Conservation (phyloP, 768 basidiomycete species). For the Leucosporidium creatinivorum region DNA sequence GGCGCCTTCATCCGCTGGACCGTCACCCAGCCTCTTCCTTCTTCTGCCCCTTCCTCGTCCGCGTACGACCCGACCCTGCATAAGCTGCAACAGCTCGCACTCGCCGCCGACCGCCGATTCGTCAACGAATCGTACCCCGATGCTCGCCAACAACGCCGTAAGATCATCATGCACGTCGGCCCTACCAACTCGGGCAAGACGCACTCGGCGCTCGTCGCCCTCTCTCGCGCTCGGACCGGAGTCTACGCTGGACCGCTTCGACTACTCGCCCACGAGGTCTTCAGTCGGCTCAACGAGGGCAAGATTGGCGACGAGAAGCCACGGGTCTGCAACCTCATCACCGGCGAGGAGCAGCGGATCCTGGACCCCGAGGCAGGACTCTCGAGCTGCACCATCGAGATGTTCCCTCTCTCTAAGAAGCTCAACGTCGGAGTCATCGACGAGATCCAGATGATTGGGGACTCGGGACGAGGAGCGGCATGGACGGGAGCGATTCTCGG, state of each 20-base stretch:
- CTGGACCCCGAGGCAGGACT: constrained; percentile 55
- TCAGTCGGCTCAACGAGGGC: constrained; percentile 80
- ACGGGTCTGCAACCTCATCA: constrained; percentile 73
- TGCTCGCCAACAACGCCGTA: constrained; percentile 60
- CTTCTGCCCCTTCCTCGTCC: background rate
- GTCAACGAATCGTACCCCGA: constrained; percentile 35
- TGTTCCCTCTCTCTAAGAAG: constrained; percentile 51
- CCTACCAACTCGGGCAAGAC: constrained; percentile 99
- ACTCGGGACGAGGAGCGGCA: constrained; percentile 63
- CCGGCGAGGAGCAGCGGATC: constrained; percentile 80
- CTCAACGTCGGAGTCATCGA: constrained; percentile 84
- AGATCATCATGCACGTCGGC: constrained; percentile 89
- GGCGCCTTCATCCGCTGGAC: constrained; percentile 19
- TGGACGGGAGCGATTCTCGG: constrained; percentile 82
- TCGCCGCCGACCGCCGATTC: constrained; percentile 26
- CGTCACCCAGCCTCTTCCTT: constrained; percentile 5
- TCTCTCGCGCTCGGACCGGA: constrained; percentile 65
- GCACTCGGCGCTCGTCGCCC: constrained; percentile 78
- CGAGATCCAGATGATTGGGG: constrained; percentile 92
- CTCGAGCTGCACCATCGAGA: constrained; percentile 87
- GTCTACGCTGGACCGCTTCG: constrained; percentile 87
- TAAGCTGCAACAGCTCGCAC: constrained; percentile 25
- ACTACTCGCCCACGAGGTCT: constrained; percentile 90
- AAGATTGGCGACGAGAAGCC: constrained; percentile 68
- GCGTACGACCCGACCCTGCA: constrained; percentile 10